Base-by-base conservation (phyloP, 176 grass and related monocot genomes). In the Aegilops bicornis region DNA sequence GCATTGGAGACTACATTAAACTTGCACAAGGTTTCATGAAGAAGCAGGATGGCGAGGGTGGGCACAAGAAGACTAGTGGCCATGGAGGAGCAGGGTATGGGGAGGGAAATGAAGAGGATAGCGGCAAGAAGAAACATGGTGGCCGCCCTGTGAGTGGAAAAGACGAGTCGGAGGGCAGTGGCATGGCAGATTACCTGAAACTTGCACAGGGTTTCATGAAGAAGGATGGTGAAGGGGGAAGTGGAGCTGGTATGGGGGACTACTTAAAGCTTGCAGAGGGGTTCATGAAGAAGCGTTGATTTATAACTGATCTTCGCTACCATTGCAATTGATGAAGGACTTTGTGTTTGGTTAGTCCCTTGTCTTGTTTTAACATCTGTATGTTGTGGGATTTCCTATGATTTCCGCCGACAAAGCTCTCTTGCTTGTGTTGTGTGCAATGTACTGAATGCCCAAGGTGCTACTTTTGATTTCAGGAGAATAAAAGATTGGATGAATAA, bases 211-310 rank as follows among this genome's bases (percentile, higher is more conserved):
- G 93, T 79, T 83, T 95, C 84, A 76, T 95, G 90, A 95, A 95
- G 76, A 89, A 88, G 35, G 88, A 78, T 22, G 93, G 93, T 10
- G 88, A 85, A 47, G 90, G 88, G 19, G 86, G 24, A 32, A 75
- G 83, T 10, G 91, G 84, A 9, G 56, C 65, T 0, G 90, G 90
- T 12, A 58, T 91, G 69, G 91, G 94, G 25, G 87, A 88, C 32
- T 97, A 94, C 88, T 35, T 97, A 25, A 97, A 97, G 90, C 72
- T 97, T 83, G 92, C 95, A 2, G 81, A 97, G 66, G 92, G 95
- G 4, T 94, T 97, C 88, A 81, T 97, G 88, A 93, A 93, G 88
- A 97, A 97, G 83, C 86, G 84, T 27, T 97, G 90, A 94, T 74
- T 32, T 59, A 48, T 7, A 23, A 48, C 35, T 75, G 39, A 68